These are phyloP conservation scores for Oryza glaberrima DNA, from an alignment of 176 grass and related monocot genomes.

Conservation along the genomic window DNA sequence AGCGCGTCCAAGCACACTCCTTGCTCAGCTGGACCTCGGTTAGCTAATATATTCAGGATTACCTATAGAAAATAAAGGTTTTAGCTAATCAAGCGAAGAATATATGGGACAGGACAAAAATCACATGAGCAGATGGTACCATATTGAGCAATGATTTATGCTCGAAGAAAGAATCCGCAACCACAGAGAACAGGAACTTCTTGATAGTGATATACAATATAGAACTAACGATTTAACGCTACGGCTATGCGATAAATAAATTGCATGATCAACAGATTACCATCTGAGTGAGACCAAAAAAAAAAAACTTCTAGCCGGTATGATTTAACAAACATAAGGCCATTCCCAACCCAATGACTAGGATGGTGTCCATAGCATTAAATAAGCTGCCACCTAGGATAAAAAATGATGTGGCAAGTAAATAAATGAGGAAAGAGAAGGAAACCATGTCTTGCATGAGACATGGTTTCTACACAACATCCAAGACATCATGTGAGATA, in stretches of 20 bases:
- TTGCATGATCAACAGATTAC: background rate
- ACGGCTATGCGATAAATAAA: background rate
- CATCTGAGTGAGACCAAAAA: background rate
- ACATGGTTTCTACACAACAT: too few species aligned
- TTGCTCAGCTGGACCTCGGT: constrained; percentile 73
- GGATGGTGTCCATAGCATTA: too few species aligned
- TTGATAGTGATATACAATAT: background rate
- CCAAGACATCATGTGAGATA: too few species aligned
- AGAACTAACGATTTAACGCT: background rate
- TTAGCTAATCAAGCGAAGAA: constrained; percentile 13
- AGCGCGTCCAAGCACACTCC: constrained; percentile 90
- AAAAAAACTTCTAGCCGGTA: background rate
- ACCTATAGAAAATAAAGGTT: constrained; percentile 63
- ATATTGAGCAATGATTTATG: background rate
- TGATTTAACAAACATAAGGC: background rate
- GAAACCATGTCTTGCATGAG: too few species aligned
- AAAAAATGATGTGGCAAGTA: too few species aligned
- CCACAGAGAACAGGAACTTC: constrained; percentile 20
- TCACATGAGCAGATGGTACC: constrained; percentile 14
- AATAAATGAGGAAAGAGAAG: too few species aligned
- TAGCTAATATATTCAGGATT: constrained; percentile 87
- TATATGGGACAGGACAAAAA: background rate
- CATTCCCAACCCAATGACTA: too few species aligned
- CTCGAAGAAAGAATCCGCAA: background rate
- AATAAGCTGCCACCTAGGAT: too few species aligned